phyloP scores from a whole-genome alignment of 768 basidiomycete species.

The Phlebiopsis flavidoalba region DNA sequence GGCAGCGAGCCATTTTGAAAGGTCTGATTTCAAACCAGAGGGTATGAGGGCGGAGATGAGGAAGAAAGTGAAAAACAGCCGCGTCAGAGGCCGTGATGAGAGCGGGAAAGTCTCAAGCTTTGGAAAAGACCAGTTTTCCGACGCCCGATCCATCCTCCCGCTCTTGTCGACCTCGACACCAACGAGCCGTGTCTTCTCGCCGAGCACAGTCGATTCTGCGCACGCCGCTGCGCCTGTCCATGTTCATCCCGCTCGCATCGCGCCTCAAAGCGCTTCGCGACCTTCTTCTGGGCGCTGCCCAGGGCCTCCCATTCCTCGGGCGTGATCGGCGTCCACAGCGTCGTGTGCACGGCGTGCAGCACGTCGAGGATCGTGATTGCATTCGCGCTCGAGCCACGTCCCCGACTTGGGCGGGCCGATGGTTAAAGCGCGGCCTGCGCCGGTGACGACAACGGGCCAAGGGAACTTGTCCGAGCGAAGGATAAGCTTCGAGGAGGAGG shows the following conservation, averaged over 20 bases:
- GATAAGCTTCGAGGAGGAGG: slow-evolving; percentile 39
- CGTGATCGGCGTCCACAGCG: slow-evolving; percentile 51
- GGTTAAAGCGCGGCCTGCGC: slow-evolving; percentile 24
- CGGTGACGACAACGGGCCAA: slow-evolving; percentile 51
- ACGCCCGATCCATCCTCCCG: slow-evolving; percentile 29
- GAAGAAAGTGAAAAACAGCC: neutral
- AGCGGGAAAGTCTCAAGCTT: slow-evolving; percentile 24
- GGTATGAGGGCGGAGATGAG: neutral
- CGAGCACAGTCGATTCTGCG: slow-evolving; percentile 63
- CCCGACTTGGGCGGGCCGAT: slow-evolving; percentile 23
- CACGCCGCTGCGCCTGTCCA: slow-evolving; percentile 67
- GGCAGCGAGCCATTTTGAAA: slow-evolving; percentile 1
- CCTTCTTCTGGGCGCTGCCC: slow-evolving; percentile 52
- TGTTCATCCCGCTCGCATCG: slow-evolving; percentile 56
- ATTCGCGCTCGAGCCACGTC: slow-evolving; percentile 16
- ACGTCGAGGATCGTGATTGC: slow-evolving; percentile 60
- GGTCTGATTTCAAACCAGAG: slow-evolving; percentile 2
- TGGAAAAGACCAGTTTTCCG: slow-evolving; percentile 47
- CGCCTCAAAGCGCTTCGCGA: slow-evolving; percentile 57
- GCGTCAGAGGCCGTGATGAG: neutral
- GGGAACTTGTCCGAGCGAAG: slow-evolving; percentile 55
- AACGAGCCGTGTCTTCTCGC: slow-evolving; percentile 51
- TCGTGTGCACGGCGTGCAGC: slow-evolving; percentile 52
- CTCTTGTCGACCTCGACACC: slow-evolving; percentile 57
- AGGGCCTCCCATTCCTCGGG: slow-evolving; percentile 61